Evolutionary conservation across 345 rosid species (phyloP), one percentile per base, ranked within the genome.

Genomic region (Citrus medica): DNA sequence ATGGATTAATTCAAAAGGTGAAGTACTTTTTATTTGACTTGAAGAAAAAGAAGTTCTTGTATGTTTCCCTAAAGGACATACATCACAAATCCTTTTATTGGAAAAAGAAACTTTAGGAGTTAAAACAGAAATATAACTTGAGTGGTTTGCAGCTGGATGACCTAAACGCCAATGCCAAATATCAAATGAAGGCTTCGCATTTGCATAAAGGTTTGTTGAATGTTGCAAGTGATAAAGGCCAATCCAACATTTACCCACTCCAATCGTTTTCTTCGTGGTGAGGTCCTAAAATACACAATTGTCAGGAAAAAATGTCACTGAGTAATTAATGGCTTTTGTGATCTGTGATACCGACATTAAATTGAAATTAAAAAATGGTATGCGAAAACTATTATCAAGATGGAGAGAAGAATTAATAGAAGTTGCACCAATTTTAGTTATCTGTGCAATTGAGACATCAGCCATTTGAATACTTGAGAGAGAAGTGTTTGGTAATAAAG

Each of bases 81-180:
- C 22, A 21, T 55, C n/a, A 19, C 2, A 55, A 55, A 21, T 14
- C 4, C 0, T 55, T 4, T 55, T 55, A 55, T 55, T 55, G 0
- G 8, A 55, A 19, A 55, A 55, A 55, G 8, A 4, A 21, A 55
- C 60, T 14, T 16, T 0, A 16, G 0, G 8, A 19, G 6, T 1
- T 19, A 19, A 55, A 55, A 7, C 0, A 55, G 2, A 55, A 55
- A 55, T 55, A 55, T 0, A 55, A 22, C 2, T 55, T 55, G 24
- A 55, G 3, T 1, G 0, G 3, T 7, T 19, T 16, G n/a, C 0
- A 4, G 0, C 2, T 19, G 9, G 60, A 55, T 55, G n/a, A 16
- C 7, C 60, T 0, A 55, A 55, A 55, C 0, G 2, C 60, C 2
- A 55, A 19, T 55, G 60, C 60, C 60, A 55, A 55, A 55, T 16